Percentiles rank a stretch among this genome's conserved stretches.
Conservation (phyloP, 768 basidiomycete species). For the Sporobolomyces pararoseus region DNA sequence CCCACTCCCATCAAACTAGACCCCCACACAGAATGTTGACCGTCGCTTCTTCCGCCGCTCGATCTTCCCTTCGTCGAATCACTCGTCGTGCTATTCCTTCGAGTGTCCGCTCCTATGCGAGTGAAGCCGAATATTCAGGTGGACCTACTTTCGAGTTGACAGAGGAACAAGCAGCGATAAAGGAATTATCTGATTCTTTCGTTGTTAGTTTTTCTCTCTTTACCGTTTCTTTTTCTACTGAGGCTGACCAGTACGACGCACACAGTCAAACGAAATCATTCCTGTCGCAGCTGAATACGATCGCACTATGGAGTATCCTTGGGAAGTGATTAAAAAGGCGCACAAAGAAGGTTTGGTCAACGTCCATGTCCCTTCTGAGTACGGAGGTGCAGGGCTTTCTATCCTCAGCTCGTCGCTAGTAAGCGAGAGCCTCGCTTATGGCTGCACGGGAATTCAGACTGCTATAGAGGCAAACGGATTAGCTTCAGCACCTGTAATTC, state of each 20-base stretch:
- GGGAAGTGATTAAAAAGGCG: constrained; percentile 50
- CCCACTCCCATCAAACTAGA: background rate
- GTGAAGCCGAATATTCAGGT: constrained; percentile 5
- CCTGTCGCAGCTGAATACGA: constrained; percentile 51
- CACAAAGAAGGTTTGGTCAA: constrained; percentile 50
- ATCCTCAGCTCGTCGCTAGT: constrained; percentile 50
- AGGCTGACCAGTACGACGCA: background rate
- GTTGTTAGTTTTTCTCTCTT: constrained; percentile 32
- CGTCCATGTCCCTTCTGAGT: constrained; percentile 51
- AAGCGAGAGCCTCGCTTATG: constrained; percentile 46
- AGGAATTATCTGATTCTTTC: constrained; percentile 42
- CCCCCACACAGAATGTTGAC: constrained; percentile 14
- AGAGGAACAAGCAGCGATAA: constrained; percentile 50
- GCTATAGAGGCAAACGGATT: constrained; percentile 52
- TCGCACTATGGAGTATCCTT: constrained; percentile 51
- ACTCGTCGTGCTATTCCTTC: background rate
- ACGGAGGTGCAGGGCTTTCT: constrained; percentile 50
- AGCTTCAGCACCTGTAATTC: constrained; percentile 49
- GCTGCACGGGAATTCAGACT: constrained; percentile 39
- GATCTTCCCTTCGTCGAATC: background rate
- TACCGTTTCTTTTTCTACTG: background rate
- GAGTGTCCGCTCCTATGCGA: constrained; percentile 2
- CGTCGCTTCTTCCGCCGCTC: constrained; percentile 9
- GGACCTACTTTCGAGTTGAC: constrained; percentile 46
- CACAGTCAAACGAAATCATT: constrained; percentile 43